A percentile compares a stretch with the other conserved stretches of the same genome.
Evolutionary conservation across 257 asterid genomes (phyloP).

Genomic region (Nicotiana paniculata): DNA sequence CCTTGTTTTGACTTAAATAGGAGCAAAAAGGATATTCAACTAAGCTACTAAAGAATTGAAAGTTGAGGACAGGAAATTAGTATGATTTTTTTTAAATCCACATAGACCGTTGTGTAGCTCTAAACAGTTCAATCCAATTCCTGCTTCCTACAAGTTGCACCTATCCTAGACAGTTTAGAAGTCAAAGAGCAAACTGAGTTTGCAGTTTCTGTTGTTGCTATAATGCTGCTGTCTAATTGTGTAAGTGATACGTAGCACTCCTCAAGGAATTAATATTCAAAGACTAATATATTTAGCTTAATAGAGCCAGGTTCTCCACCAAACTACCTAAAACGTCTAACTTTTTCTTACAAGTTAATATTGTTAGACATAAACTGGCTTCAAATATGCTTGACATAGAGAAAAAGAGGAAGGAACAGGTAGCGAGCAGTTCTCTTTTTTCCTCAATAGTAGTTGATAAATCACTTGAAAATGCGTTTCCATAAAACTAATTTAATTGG

Average conservation of each 20-base stretch:
- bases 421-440: not conserved
- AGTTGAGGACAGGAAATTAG: not conserved
- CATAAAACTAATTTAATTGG: constrained; percentile 4
- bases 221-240: not conserved
- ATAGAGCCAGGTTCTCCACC: not conserved
- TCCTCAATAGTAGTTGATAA: not conserved
- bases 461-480: not conserved
- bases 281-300: not conserved
- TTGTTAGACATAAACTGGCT: not conserved
- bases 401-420: not conserved
- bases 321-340: not conserved
- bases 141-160: not conserved
- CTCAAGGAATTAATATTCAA: not conserved
- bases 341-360: not conserved
- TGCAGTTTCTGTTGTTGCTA: not conserved
- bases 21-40: not conserved
- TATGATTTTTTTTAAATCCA: not conserved
- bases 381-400: not conserved
- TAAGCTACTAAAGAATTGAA: not conserved
- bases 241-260: not conserved
- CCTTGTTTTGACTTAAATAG: not conserved
- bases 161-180: not conserved
- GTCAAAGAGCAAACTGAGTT: not conserved
- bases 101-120: not conserved
- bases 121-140: not conserved